Evolutionary conservation across 2,329 filamentous ascomycete species (phyloP).

Genomic region (Talaromyces sp.): DNA sequence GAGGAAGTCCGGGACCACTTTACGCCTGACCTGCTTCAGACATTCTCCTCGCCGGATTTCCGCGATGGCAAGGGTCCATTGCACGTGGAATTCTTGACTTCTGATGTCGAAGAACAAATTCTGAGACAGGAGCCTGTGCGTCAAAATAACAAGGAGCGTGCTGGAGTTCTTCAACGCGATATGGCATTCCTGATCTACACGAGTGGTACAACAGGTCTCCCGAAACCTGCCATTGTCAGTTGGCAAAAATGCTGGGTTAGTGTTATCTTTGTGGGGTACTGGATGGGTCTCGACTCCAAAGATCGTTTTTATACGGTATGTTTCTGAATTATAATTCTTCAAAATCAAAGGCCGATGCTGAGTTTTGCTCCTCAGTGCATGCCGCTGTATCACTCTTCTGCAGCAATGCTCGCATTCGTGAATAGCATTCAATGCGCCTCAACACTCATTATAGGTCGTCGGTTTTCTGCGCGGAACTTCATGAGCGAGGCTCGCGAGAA

Average conservation of each 20-base stretch:
- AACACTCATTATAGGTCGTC: conserved; percentile 72
- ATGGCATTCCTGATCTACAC: conserved; percentile 81
- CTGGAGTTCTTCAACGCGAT: conserved; percentile 54
- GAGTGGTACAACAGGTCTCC: conserved; percentile 80
- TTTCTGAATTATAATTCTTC: neutral
- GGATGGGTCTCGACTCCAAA: conserved; percentile 60
- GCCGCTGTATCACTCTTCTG: conserved; percentile 87
- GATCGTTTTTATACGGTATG: conserved; percentile 77
- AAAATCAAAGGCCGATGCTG: neutral
- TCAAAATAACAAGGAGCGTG: conserved; percentile 60
- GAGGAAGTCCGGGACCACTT: conserved; percentile 61
- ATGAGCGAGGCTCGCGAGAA: conserved; percentile 74
- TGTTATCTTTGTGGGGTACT: conserved; percentile 55
- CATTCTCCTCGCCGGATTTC: conserved; percentile 44
- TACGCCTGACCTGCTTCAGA: conserved; percentile 43
- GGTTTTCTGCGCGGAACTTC: conserved; percentile 76
- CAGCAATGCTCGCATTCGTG: conserved; percentile 68
- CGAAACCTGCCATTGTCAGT: conserved; percentile 77
- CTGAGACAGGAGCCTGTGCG: conserved; percentile 56
- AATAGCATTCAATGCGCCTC: conserved; percentile 62
- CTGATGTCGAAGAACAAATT: conserved; percentile 60
- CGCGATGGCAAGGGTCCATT: conserved; percentile 51
- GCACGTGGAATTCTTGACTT: conserved; percentile 64
- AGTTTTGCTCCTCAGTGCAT: conserved; percentile 62
- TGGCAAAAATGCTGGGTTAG: conserved; percentile 67